These are phyloP conservation scores for Hypericum androsaemum DNA, from an alignment of 345 rosid species.

Conservation along the genomic window DNA sequence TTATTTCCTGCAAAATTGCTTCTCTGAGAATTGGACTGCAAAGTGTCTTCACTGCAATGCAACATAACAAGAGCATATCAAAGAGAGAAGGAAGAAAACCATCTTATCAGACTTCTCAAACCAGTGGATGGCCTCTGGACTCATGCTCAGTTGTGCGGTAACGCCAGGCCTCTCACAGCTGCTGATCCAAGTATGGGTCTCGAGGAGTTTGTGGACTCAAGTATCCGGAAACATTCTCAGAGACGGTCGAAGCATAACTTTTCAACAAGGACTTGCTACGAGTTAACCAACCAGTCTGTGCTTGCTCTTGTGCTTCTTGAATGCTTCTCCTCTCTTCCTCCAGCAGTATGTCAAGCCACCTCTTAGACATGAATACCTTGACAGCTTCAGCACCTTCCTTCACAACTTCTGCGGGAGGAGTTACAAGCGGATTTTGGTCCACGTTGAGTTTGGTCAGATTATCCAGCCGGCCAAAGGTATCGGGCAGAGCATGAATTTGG, in stretches of 20 bases:
- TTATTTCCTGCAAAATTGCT: too few species aligned
- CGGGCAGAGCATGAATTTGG: slow-evolving; percentile 75
- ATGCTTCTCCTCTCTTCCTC: slow-evolving; percentile 56
- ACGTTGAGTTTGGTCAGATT: slow-evolving; percentile 55
- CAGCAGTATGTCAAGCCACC: slow-evolving; percentile 56
- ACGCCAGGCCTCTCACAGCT: slow-evolving; percentile 30
- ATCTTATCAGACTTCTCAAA: too few species aligned
- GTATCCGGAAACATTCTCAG: slow-evolving; percentile 38
- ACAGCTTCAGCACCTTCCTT: slow-evolving; percentile 67
- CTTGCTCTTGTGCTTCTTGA: slow-evolving; percentile 40
- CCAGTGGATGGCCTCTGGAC: too few species aligned
- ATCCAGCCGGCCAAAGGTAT: slow-evolving; percentile 71
- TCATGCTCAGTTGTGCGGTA: too few species aligned
- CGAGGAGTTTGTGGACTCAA: slow-evolving; percentile 36
- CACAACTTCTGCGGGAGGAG: slow-evolving; percentile 54
- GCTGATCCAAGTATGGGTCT: slow-evolving; percentile 71
- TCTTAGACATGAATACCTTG: slow-evolving; percentile 59
- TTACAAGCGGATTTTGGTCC: slow-evolving; percentile 62
- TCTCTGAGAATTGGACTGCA: too few species aligned
- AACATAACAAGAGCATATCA: too few species aligned
- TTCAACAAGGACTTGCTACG: slow-evolving; percentile 78
- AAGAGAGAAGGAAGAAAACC: too few species aligned
- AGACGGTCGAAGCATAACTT: slow-evolving; percentile 32
- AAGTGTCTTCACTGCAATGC: too few species aligned
- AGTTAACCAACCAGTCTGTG: slow-evolving; percentile 61